Percentiles rank a stretch among this genome's conserved stretches.
phyloP scores from a whole-genome alignment of 208 protist genomes.

The Strigomonas culicis region DNA sequence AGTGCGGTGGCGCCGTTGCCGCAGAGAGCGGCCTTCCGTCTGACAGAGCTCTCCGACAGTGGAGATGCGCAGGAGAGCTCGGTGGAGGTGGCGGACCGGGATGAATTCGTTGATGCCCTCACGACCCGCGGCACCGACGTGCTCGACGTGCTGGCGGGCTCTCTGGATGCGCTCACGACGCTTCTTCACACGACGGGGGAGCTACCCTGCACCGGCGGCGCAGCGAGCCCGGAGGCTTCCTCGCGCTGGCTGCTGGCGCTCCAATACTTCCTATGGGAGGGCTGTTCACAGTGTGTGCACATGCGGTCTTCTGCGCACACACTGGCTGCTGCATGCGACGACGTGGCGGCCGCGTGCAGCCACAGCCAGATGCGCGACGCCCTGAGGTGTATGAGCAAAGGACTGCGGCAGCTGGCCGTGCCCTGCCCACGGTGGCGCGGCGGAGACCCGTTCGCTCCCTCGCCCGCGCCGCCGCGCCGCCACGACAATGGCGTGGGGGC shows the following conservation, averaged over 20 bases:
- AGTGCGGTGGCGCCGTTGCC: conserved; percentile 35
- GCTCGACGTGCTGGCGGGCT: neutral
- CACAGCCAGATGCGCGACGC: conserved; percentile 37
- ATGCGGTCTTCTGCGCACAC: conserved; percentile 19
- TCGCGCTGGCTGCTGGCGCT: conserved; percentile 35
- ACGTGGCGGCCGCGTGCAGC: conserved; percentile 32
- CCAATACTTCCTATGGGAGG: conserved; percentile 70
- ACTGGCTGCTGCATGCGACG: conserved; percentile 22
- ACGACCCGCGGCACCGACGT: conserved; percentile 14
- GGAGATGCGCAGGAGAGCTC: neutral
- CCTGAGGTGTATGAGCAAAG: conserved; percentile 35
- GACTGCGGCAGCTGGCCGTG: conserved; percentile 24
- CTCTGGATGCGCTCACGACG: neutral
- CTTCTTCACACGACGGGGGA: neutral
- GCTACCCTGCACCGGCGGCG: neutral
- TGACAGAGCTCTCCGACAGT: conserved; percentile 5
- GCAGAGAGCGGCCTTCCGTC: conserved; percentile 11
- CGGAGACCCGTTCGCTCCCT: neutral
- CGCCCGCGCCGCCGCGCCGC: neutral
- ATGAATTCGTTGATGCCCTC: conserved; percentile 37
- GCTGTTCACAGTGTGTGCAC: conserved; percentile 19
- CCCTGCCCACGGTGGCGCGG: conserved; percentile 7
- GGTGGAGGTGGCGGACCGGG: conserved; percentile 14
- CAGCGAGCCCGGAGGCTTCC: neutral
- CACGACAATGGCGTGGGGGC: neutral